These are phyloP conservation scores for Nicotiana rustica DNA, from an alignment of 305 asterid genomes.

Conservation along the genomic window DNA sequence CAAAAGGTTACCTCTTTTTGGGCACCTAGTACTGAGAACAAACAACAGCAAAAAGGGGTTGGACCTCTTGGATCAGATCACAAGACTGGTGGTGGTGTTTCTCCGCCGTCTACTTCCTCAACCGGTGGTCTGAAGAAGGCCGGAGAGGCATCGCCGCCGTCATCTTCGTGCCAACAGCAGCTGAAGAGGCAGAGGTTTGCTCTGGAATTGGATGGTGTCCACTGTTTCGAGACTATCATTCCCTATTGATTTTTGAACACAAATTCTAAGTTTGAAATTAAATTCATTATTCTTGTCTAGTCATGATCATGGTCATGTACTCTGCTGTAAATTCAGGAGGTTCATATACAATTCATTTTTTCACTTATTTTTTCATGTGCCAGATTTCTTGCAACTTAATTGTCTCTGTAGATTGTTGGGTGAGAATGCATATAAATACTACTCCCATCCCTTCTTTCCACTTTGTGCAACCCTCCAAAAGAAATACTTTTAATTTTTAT, in stretches of 20 bases:
- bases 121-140: slow-evolving; percentile 36
- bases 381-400: background rate
- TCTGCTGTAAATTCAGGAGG: background rate
- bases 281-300: slow-evolving; percentile 5
- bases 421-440: background rate
- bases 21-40: background rate
- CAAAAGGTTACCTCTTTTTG: slow-evolving; percentile 35
- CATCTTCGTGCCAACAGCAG: slow-evolving; percentile 33
- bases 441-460: too few species aligned
- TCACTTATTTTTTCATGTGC: background rate
- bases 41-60: slow-evolving; percentile 29
- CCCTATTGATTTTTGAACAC: slow-evolving; percentile 52
- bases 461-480: too few species aligned
- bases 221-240: slow-evolving; percentile 75
- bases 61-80: slow-evolving; percentile 1
- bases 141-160: slow-evolving; percentile 38
- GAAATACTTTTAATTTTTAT: background rate
- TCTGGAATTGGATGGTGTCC: slow-evolving; percentile 69
- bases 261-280: background rate
- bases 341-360: background rate
- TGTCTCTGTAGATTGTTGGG: background rate
- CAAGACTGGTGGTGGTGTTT: background rate
- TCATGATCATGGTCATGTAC: background rate
- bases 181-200: slow-evolving; percentile 64
- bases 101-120: slow-evolving; percentile 4